Conservation (phyloP, 2,329 filamentous ascomycete species). For the Fusarium gaditjirri region DNA sequence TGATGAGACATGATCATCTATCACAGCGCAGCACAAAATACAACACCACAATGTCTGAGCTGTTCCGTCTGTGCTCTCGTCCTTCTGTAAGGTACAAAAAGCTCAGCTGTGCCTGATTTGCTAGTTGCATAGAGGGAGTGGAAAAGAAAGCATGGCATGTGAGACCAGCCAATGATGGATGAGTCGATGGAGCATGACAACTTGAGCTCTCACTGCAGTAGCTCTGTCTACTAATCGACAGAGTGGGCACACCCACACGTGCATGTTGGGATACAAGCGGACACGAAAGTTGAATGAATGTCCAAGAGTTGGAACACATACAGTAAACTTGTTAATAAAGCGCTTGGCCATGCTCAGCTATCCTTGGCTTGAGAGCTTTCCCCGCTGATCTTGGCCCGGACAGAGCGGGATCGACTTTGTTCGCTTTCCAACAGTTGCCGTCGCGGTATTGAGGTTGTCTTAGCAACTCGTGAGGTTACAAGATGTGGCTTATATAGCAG, state of each 20-base stretch:
- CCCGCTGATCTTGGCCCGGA: slow-evolving; percentile 2
- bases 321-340: neutral
- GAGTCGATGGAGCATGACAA: neutral
- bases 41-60: slow-evolving; percentile 10
- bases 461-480: neutral
- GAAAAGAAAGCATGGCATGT: slow-evolving; percentile 20
- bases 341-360: slow-evolving; percentile 7
- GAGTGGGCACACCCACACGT: slow-evolving; percentile 22
- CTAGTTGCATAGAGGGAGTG: slow-evolving; percentile 14
- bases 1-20: slow-evolving; percentile 9
- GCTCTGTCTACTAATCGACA: slow-evolving; percentile 27
- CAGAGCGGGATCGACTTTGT: slow-evolving; percentile 7
- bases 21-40: neutral
- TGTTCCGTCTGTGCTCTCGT: slow-evolving; percentile 31
- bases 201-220: slow-evolving; percentile 25
- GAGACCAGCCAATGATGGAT: slow-evolving; percentile 11
- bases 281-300: neutral
- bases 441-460: neutral
- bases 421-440: neutral
- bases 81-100: slow-evolving; percentile 36
- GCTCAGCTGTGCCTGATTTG: slow-evolving; percentile 30
- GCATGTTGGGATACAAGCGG: slow-evolving; percentile 5
- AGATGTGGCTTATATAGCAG: slow-evolving; percentile 25
- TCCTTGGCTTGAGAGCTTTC: neutral
- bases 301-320: slow-evolving; percentile 4